Evolutionary conservation across 2,329 filamentous ascomycete species (phyloP), one percentile per base, ranked within the genome.

Genomic region (Beauveria medogensis): DNA sequence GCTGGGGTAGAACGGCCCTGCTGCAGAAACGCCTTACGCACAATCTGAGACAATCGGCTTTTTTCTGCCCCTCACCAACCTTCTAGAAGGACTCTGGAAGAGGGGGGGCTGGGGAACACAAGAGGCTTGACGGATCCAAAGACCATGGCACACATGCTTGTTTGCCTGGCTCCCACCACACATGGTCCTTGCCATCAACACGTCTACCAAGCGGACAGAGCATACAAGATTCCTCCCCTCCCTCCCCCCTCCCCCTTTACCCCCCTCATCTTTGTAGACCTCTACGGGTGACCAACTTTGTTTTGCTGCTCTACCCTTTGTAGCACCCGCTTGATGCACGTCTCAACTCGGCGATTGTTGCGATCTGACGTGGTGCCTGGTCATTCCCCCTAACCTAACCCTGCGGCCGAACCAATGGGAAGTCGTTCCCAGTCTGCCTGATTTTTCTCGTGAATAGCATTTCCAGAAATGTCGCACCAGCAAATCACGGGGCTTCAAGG

Each of bases 311-410:
- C 16, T 50, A 22, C 22, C 46, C 22, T 46, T 44, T n/a, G 56
- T 59, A 16, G 47, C 26, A 52, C 48, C 40, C 48, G 47, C 46
- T 26, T 37, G 14, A n/a, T n/a, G 37, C 26, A n/a, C 26, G n/a
- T 53, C 56, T 59, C 46, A 59, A 59, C 47, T 44, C 40, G 56
- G 56, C 20, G 56, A 59, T 52, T 44, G 47, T 59, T 59, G 56
- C 56, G 56, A 59, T 16, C 4, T 52, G 20, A 20, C 37, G 40
- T 16, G 47, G 47, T 46, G n/a, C n/a, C n/a, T 26, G 30, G 12
- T 12, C 9, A n/a, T 14, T 14, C 7, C 20, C 30, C 43, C 54
- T 44, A 24, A 37, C 41, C 22, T n/a, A 9, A 20, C 30, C 10
- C n/a, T 9, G 14, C 18, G 22, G n/a, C 30, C 41, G 20, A 16